Conservation (phyloP, 1,139 yeast genomes). For the Hansenula sp. region DNA sequence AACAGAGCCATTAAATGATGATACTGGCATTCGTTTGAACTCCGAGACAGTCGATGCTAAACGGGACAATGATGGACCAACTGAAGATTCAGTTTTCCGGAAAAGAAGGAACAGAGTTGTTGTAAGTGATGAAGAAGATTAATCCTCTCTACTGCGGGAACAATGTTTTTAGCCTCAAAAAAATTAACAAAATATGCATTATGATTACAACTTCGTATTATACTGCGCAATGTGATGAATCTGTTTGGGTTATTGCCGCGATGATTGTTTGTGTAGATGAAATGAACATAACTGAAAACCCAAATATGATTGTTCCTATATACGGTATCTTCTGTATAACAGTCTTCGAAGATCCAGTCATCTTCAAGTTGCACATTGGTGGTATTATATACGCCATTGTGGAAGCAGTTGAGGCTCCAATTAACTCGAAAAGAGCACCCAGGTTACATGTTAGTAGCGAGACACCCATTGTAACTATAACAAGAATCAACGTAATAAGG, state of each 20-base stretch:
- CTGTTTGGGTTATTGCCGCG: conserved; percentile 41
- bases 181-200: background rate
- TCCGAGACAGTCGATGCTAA: too few species aligned
- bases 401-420: conserved; percentile 92
- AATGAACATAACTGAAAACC: conserved; percentile 69
- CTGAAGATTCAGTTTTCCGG: too few species aligned
- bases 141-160: too few species aligned
- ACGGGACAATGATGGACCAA: too few species aligned
- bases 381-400: conserved; percentile 91
- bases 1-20: too few species aligned
- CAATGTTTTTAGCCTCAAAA: background rate
- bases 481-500: conserved; percentile 62
- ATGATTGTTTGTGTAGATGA: conserved; percentile 72
- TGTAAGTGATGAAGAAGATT: background rate
- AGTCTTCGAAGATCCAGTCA: conserved; percentile 51
- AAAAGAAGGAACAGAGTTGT: background rate
- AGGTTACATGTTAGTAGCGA: conserved; percentile 81
- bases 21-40: too few species aligned
- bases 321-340: conserved; percentile 47
- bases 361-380: conserved; percentile 72
- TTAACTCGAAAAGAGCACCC: conserved; percentile 83
- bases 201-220: conserved; percentile 4
- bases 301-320: conserved; percentile 64
- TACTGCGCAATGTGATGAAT: conserved; percentile 38
- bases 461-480: conserved; percentile 68